Conservation (phyloP, 495 filamentous ascomycete genomes). For the Xylaria cubensis region DNA sequence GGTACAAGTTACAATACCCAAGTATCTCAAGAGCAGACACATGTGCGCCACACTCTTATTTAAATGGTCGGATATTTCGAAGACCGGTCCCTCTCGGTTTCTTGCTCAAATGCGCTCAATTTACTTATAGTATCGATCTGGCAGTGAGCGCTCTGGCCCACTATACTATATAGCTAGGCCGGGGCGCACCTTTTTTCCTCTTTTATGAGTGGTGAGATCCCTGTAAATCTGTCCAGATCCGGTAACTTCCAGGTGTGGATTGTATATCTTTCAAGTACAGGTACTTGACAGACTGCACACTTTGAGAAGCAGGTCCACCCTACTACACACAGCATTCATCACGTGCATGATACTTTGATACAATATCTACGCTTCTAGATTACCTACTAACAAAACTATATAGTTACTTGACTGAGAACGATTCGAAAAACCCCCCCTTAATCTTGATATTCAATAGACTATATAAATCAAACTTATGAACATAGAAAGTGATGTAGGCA, state of each 20-base stretch:
- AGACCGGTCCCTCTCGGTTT: not conserved
- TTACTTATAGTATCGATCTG: not conserved
- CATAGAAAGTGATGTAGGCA: not conserved
- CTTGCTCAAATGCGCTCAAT: slow-evolving; percentile 28
- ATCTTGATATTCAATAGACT: not conserved
- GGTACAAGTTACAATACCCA: not conserved
- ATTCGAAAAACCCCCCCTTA: not conserved
- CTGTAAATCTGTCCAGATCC: slow-evolving; percentile 11
- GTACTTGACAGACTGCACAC: slow-evolving; percentile 3
- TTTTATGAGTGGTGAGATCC: not conserved
- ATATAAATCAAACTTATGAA: not conserved
- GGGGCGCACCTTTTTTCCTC: not conserved
- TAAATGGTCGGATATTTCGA: not conserved
- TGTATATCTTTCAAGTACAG: slow-evolving; percentile 10
- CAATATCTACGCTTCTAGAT: not conserved
- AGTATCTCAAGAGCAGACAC: not conserved
- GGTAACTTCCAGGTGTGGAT: not conserved
- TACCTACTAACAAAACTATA: not conserved
- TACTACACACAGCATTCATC: not conserved
- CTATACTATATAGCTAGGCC: not conserved
- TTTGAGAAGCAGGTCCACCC: not conserved
- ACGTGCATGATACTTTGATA: not conserved
- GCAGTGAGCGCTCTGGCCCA: not conserved
- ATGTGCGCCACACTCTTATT: not conserved
- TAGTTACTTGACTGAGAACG: not conserved